Base-by-base conservation (phyloP, 1,284 basidiomycete species). In the Psilocybe mexicana region DNA sequence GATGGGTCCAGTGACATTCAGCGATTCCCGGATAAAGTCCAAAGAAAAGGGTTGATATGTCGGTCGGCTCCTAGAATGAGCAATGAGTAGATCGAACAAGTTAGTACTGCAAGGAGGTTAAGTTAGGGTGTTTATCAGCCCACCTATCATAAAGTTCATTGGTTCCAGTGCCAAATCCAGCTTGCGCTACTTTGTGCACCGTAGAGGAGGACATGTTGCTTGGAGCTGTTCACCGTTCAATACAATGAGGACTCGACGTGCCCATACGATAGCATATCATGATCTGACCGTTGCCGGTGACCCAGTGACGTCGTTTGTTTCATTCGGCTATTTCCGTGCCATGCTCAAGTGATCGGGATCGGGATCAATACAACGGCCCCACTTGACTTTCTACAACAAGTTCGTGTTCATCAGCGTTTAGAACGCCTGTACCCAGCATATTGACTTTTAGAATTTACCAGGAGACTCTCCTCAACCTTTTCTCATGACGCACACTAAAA, bases 111-210 rank as follows among this genome's bases (percentile, higher is more conserved):
- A 44, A 42, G 42, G 11, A 47, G 35, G 28, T 7, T 18, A 43
- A 44, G 26, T 33, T 33, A n/a, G n/a, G n/a, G n/a, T n/a, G 5
- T 33, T 33, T 52, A 53, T 51, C 36, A 35, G 43, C 67, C 54
- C 46, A 87, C 88, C 81, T 78, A 65, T 93, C 87, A 64, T 93
- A 93, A 3, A 89, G 73, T 44, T 89, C 87, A 66, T 90, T 92
- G 0, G 87, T 90, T 1, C 88, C 90, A 18, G 72, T 67, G 0
- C 81, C 86, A 66, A 90, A 93, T 0, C 90, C 90, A 44, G 66
- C 64, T 65, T 83, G 72, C n/a, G 89, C 90, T 28, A 90, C 54
- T 6, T 69, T 55, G 58, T 92, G 88, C 2, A 85, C 54, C 28
- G 47, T n/a, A 35, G 46, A 10, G 12, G 23, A 33, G 5, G 46